These are phyloP conservation scores for Misopates orontium DNA, from an alignment of 257 asterid genomes.

Conservation along the genomic window DNA sequence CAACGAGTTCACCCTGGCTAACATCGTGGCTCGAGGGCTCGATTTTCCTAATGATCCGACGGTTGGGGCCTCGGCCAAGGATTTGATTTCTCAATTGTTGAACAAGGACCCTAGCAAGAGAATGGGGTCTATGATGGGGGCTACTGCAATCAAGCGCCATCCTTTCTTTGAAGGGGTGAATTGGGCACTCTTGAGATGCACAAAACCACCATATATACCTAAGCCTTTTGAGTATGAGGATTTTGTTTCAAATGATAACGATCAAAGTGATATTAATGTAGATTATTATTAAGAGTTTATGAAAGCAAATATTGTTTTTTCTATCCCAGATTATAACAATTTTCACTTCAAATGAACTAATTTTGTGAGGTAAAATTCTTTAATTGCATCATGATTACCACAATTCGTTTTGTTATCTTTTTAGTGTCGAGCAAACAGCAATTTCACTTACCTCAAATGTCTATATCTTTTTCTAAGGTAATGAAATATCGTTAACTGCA, in stretches of 20 bases:
- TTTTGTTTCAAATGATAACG: constrained; percentile 30
- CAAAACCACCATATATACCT: constrained; percentile 64
- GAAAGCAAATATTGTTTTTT: not conserved
- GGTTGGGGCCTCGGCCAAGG: constrained; percentile 47
- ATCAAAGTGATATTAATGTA: constrained; percentile 36
- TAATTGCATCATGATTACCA: not conserved
- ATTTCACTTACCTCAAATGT: too few species aligned
- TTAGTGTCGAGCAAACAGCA: too few species aligned
- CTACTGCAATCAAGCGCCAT: constrained; percentile 65
- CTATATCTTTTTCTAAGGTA: too few species aligned
- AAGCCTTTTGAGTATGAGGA: constrained; percentile 31
- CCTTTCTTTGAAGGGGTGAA: constrained; percentile 70
- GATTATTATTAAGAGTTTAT: constrained; percentile 41
- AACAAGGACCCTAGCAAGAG: constrained; percentile 63
- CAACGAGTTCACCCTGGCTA: constrained; percentile 59
- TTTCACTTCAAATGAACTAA: not conserved
- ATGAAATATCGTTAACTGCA: too few species aligned
- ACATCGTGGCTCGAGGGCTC: constrained; percentile 61
- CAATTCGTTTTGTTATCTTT: too few species aligned
- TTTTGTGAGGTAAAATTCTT: not conserved
- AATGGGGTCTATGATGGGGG: constrained; percentile 75
- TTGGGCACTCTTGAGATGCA: constrained; percentile 76
- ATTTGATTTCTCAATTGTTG: constrained; percentile 54
- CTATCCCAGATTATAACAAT: not conserved
- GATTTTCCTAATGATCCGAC: constrained; percentile 65